phyloP scores from a whole-genome alignment of 306 rosid genomes.

The Vigna mungo region DNA sequence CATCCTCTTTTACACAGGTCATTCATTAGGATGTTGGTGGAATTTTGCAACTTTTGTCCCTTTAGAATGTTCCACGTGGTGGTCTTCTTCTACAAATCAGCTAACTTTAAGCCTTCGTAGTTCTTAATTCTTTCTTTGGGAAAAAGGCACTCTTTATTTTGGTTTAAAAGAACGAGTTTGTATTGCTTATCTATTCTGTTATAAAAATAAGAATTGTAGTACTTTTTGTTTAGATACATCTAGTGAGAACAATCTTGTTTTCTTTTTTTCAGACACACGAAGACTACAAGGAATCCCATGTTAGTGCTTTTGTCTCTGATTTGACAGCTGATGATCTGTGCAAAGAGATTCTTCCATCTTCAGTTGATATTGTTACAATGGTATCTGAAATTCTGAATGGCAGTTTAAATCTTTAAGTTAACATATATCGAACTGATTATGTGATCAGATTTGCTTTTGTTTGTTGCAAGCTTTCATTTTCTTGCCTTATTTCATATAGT shows the following conservation, averaged over 20 bases:
- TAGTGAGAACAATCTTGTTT: constrained; percentile 28
- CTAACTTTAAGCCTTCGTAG: constrained; percentile 16
- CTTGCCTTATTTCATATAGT: constrained; percentile 29
- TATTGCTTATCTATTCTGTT: constrained; percentile 19
- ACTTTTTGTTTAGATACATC: constrained; percentile 26
- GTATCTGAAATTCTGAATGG: constrained; percentile 55
- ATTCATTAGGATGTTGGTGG: constrained; percentile 12
- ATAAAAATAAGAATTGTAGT: background rate
- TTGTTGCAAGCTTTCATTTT: constrained; percentile 26
- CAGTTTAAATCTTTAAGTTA: constrained; percentile 37
- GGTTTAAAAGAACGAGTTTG: constrained; percentile 25
- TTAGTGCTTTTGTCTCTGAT: constrained; percentile 85
- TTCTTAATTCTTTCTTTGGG: constrained; percentile 21
- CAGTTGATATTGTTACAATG: constrained; percentile 89
- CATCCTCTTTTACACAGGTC: constrained; percentile 14
- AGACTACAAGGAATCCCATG: constrained; percentile 74
- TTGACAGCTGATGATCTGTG: constrained; percentile 83
- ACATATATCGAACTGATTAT: constrained; percentile 2
- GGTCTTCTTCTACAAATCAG: constrained; percentile 10
- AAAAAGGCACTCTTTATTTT: constrained; percentile 19
- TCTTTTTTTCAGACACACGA: constrained; percentile 64
- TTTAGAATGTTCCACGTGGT: constrained; percentile 8
- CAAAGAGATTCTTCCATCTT: constrained; percentile 71
- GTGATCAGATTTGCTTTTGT: constrained; percentile 25
- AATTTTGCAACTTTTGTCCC: constrained; percentile 23